A percentile compares a stretch with the other conserved stretches of the same genome.
Evolutionary conservation across 2,329 filamentous ascomycete genomes (phyloP).

Genomic region (Colletotrichum sp.): DNA sequence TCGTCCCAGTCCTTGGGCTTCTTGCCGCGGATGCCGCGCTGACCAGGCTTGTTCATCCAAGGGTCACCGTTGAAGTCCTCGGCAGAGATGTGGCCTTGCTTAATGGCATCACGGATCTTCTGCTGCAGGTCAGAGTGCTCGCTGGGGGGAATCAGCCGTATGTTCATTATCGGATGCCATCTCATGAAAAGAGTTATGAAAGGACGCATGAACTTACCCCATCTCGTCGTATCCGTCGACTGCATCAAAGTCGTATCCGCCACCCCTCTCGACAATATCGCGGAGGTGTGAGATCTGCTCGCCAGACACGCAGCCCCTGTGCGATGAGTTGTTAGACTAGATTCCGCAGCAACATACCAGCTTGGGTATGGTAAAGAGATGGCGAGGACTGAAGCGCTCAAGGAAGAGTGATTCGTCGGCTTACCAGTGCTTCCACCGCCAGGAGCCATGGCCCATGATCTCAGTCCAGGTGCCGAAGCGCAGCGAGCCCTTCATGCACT

Average conservation of each 20-base stretch:
- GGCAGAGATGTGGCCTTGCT: conserved; percentile 80
- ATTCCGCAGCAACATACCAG: not conserved
- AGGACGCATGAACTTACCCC: conserved; percentile 31
- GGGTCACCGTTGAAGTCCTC: conserved; percentile 88
- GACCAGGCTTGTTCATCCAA: conserved; percentile 73
- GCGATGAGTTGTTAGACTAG: not conserved
- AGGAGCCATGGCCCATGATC: conserved; percentile 65
- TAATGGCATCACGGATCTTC: conserved; percentile 75
- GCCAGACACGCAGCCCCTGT: conserved; percentile 88
- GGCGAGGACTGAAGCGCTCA: not conserved
- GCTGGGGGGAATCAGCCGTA: conserved; percentile 27
- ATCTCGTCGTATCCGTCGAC: conserved; percentile 87
- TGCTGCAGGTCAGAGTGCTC: conserved; percentile 66
- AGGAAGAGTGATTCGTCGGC: conserved; percentile 24
- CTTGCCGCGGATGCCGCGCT: conserved; percentile 64
- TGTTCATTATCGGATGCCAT: not conserved
- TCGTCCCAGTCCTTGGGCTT: conserved; percentile 30
- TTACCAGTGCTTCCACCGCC: conserved; percentile 88
- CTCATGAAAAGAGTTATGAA: not conserved
- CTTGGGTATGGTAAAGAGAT: not conserved
- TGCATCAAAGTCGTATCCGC: conserved; percentile 63
- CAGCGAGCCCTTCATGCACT: conserved; percentile 80
- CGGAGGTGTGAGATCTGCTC: conserved; percentile 71
- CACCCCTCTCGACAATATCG: conserved; percentile 54
- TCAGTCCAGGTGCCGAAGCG: conserved; percentile 78